phyloP scores from a whole-genome alignment of 768 basidiomycete species.

The Leccinum ochraceum region DNA sequence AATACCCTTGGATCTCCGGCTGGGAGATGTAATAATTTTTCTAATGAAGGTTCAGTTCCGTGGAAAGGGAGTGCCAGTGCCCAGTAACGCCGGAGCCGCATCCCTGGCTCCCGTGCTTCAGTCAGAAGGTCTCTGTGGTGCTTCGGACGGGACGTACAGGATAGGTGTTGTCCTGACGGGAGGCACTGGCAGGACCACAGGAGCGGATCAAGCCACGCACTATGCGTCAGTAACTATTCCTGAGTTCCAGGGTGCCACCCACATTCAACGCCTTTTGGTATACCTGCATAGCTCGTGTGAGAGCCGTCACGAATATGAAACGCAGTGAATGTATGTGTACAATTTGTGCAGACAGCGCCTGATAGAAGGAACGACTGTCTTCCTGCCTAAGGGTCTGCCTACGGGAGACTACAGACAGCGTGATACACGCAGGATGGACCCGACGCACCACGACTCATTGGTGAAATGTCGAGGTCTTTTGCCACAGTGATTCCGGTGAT shows the following conservation, averaged over 20 bases:
- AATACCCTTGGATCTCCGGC: slow-evolving; percentile 20
- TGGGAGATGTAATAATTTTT: slow-evolving; percentile 7
- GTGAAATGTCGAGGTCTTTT: slow-evolving; percentile 30
- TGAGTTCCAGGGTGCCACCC: neutral
- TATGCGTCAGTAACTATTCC: neutral
- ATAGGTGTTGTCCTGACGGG: slow-evolving; percentile 6
- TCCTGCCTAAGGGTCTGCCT: no score
- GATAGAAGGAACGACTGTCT: no score
- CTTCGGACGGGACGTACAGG: neutral
- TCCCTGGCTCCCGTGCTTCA: neutral
- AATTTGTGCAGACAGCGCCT: slow-evolving; percentile 1
- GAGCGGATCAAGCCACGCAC: neutral
- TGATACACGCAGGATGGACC: slow-evolving; percentile 2
- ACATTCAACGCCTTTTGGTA: neutral
- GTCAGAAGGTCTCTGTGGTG: neutral
- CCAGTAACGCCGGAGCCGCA: slow-evolving; percentile 3
- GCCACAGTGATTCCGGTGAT: slow-evolving; percentile 3
- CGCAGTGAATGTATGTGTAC: neutral
- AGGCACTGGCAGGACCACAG: neutral
- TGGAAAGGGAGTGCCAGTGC: slow-evolving; percentile 4
- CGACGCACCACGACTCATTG: slow-evolving; percentile 47
- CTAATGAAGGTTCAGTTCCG: neutral
- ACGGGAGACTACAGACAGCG: neutral
- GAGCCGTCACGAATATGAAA: neutral
- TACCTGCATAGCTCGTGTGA: slow-evolving; percentile 24